phyloP scores from a whole-genome alignment of 495 filamentous ascomycete genomes.

The Hypoxylon lenormandii region DNA sequence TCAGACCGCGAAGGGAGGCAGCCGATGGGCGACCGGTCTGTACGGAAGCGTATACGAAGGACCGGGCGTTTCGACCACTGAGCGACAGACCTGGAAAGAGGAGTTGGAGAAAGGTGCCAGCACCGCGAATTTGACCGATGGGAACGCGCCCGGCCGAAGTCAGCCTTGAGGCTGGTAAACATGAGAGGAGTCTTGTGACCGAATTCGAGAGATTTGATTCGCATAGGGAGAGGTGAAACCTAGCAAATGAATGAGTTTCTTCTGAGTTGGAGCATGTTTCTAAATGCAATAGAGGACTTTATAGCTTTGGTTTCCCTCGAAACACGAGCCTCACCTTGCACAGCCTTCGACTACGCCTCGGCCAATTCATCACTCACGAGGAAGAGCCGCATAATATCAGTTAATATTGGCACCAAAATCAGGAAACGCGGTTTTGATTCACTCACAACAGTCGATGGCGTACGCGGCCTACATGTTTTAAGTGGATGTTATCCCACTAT shows the following conservation, averaged over 20 bases:
- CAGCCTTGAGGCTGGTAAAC: conserved; percentile 35
- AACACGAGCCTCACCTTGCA: conserved; percentile 36
- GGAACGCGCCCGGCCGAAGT: conserved; percentile 40
- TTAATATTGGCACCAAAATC: conserved; percentile 5
- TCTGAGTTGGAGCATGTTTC: conserved; percentile 17
- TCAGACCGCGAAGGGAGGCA: conserved; percentile 51
- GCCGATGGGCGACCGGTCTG: conserved; percentile 62
- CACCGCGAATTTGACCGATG: conserved; percentile 43
- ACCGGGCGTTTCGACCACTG: conserved; percentile 60
- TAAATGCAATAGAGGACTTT: conserved; percentile 16
- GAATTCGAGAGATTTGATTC: not conserved
- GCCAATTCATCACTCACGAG: conserved; percentile 1
- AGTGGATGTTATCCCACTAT: conserved; percentile 35
- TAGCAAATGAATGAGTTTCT: conserved; percentile 22
- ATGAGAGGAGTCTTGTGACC: not conserved
- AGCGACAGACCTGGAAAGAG: conserved; percentile 63
- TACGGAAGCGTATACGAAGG: conserved; percentile 67
- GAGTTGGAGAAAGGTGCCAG: conserved; percentile 55
- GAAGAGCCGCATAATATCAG: conserved; percentile 10
- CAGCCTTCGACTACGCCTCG: conserved; percentile 19
- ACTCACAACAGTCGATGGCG: conserved; percentile 19
- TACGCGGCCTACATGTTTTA: conserved; percentile 38
- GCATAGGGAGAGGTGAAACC: not conserved
- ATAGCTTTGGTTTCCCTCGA: conserved; percentile 31
- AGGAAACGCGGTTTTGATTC: conserved; percentile 2